Conservation (phyloP, 2,329 filamentous ascomycete species). For the Colletotrichum sojae region DNA sequence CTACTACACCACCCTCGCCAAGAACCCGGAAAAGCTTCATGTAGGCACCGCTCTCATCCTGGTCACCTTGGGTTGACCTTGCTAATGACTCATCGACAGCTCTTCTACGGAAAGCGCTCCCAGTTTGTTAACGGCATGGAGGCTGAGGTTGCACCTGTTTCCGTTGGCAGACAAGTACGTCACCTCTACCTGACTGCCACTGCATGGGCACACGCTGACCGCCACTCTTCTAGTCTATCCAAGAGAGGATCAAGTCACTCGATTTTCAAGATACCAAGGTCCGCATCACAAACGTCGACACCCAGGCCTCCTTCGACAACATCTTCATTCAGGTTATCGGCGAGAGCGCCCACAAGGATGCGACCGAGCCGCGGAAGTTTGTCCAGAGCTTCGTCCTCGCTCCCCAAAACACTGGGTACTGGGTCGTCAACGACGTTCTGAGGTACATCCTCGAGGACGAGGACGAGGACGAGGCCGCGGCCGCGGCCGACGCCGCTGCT, state of each 20-base stretch:
- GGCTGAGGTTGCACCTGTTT: conserved; percentile 88
- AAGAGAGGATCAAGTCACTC: conserved; percentile 92
- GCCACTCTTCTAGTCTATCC: conserved; percentile 76
- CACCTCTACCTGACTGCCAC: conserved; percentile 9
- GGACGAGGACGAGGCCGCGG: conserved; percentile 72
- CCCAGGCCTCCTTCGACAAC: conserved; percentile 90
- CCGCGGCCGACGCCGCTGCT: conserved; percentile 51
- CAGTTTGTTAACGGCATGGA: conserved; percentile 95
- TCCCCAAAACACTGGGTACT: conserved; percentile 96
- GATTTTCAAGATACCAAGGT: conserved; percentile 99
- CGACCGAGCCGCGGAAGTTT: conserved; percentile 89
- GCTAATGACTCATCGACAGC: conserved; percentile 56
- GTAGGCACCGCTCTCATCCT: conserved; percentile 58
- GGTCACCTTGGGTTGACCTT: background rate
- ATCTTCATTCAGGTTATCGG: conserved; percentile 99
- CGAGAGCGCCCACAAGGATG: conserved; percentile 94
- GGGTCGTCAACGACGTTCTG: conserved; percentile 98
- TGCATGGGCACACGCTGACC: conserved; percentile 38
- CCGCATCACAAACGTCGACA: conserved; percentile 97
- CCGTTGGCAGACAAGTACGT: conserved; percentile 88
- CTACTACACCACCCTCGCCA: conserved; percentile 98
- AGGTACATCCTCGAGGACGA: conserved; percentile 89
- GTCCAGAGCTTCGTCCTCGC: conserved; percentile 98
- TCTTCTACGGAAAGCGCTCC: conserved; percentile 97
- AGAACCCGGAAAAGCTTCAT: conserved; percentile 92